phyloP scores from a whole-genome alignment of 805 yeast species.

The Starmera amethionina region DNA sequence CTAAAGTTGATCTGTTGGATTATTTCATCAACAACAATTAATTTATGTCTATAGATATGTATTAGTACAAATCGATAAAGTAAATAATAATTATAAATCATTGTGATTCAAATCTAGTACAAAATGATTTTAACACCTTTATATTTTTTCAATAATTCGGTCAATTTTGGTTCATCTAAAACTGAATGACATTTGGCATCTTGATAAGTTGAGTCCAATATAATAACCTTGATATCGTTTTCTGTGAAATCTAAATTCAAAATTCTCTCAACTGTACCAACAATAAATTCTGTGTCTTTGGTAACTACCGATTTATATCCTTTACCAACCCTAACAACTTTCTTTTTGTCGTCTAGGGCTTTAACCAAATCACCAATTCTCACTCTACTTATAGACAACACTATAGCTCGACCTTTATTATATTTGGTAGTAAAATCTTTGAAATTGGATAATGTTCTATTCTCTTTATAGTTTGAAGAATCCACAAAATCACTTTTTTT shows the following conservation, averaged over 20 bases:
- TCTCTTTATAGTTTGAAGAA: conserved; percentile 46
- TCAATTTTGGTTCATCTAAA: conserved; percentile 16
- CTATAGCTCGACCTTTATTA: conserved; percentile 36
- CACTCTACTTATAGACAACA: conserved; percentile 66
- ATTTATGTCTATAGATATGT: neutral
- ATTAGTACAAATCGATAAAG: no score
- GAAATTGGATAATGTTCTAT: conserved; percentile 47
- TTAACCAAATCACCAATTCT: conserved; percentile 83
- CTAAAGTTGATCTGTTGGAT: conserved; percentile 75
- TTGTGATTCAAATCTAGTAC: conserved; percentile 5
- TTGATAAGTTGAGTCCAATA: conserved; percentile 18
- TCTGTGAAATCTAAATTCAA: conserved; percentile 8
- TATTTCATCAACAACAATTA: conserved; percentile 19
- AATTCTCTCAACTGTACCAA: conserved; percentile 18
- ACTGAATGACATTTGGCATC: conserved; percentile 18
- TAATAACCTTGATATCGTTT: conserved; percentile 15
- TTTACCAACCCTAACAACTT: conserved; percentile 17
- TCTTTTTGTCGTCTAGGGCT: conserved; percentile 29
- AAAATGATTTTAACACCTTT: conserved; percentile 17
- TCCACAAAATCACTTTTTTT: conserved; percentile 48
- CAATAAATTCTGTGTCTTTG: conserved; percentile 16
- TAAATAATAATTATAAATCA: no score
- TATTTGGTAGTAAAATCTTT: conserved; percentile 41
- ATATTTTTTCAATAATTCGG: conserved; percentile 13
- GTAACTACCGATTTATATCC: conserved; percentile 17